Conservation (phyloP, 768 basidiomycete genomes). For the Fistulinella prunicolor region DNA sequence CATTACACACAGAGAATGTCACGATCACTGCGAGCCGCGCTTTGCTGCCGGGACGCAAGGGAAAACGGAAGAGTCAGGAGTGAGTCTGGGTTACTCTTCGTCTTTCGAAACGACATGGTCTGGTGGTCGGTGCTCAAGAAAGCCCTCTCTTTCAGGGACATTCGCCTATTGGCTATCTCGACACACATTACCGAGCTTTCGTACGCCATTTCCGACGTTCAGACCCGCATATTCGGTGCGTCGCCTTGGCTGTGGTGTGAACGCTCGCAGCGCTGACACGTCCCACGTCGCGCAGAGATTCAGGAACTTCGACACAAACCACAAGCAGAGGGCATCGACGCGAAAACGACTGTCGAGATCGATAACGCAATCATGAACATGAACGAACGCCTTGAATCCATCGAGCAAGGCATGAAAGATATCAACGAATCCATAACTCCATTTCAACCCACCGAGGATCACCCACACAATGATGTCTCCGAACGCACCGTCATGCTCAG, state of each 20-base stretch:
- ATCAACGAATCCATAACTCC: conserved; percentile 67
- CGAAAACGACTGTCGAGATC: conserved; percentile 64
- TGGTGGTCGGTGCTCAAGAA: conserved; percentile 28
- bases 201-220: conserved; percentile 84
- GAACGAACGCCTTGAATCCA: conserved; percentile 73
- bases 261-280: conserved; percentile 10
- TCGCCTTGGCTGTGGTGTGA: conserved; percentile 5
- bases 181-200: conserved; percentile 86
- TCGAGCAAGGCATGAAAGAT: conserved; percentile 67
- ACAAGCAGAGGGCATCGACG: conserved; percentile 52
- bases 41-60: conserved; percentile 40
- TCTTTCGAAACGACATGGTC: conserved; percentile 19
- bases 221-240: conserved; percentile 86
- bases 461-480: conserved; percentile 44
- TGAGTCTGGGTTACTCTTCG: conserved; percentile 39
- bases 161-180: conserved; percentile 73
- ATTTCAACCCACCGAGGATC: conserved; percentile 46
- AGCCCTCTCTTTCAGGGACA: conserved; percentile 49
- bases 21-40: conserved; percentile 62
- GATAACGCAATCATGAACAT: conserved; percentile 79
- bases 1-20: conserved; percentile 53
- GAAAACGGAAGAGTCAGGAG: conserved; percentile 65
- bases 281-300: conserved; percentile 56
- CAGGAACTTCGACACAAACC: conserved; percentile 91
- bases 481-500: conserved; percentile 48